phyloP scores from a whole-genome alignment of 1,284 basidiomycete species.

The Moesziomyces sp. region DNA sequence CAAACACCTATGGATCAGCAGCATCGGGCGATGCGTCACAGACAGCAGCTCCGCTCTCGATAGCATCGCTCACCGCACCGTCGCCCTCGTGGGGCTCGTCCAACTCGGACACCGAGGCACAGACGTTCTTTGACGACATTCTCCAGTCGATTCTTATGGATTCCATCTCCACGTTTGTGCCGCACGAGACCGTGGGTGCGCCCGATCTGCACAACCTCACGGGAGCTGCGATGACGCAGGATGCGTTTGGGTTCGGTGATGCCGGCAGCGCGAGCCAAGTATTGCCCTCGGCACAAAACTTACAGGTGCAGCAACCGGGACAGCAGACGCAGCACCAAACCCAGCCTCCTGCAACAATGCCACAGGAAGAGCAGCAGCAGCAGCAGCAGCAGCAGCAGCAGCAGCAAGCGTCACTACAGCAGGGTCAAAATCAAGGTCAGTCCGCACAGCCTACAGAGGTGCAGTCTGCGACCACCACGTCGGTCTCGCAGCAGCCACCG shows the following conservation, averaged over 20 bases:
- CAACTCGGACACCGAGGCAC: slow-evolving; percentile 30
- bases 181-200: slow-evolving; percentile 30
- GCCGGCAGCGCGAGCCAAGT: slow-evolving; percentile 1
- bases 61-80: slow-evolving; percentile 33
- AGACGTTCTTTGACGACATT: slow-evolving; percentile 52
- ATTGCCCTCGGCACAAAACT: background rate
- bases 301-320: slow-evolving; percentile 4
- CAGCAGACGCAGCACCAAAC: slow-evolving; percentile 9
- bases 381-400: slow-evolving; percentile 8
- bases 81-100: slow-evolving; percentile 43
- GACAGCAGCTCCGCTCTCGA: slow-evolving; percentile 20
- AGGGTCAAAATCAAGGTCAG: slow-evolving; percentile 1
- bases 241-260: slow-evolving; percentile 22
- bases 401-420: background rate
- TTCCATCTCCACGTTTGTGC: slow-evolving; percentile 44
- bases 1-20: background rate
- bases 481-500: slow-evolving; percentile 18
- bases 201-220: slow-evolving; percentile 10
- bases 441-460: slow-evolving; percentile 1
- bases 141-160: slow-evolving; percentile 50
- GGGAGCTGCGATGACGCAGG: slow-evolving; percentile 2
- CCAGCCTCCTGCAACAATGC: background rate
- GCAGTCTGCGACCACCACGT: background rate
- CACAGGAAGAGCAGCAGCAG: slow-evolving; percentile 18
- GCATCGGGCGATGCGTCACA: background rate